phyloP scores from a whole-genome alignment of 2,329 filamentous ascomycete species.

The Zasmidium cellare region DNA sequence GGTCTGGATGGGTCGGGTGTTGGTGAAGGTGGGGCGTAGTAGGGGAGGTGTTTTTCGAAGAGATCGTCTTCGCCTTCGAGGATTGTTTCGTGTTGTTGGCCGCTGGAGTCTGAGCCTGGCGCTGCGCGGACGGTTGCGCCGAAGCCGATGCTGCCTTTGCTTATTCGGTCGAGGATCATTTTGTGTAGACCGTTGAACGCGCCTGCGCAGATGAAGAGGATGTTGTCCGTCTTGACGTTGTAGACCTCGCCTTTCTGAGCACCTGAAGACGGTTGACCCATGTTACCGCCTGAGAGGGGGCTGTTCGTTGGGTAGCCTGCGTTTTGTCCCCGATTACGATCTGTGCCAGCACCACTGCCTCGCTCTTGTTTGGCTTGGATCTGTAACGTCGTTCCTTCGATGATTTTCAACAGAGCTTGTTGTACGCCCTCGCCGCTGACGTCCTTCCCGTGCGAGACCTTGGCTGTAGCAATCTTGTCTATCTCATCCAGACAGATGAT shows the following conservation, averaged over 20 bases:
- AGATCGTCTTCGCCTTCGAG: conserved; percentile 58
- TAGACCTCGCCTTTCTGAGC: conserved; percentile 58
- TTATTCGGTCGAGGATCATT: conserved; percentile 80
- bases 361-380: conserved; percentile 82
- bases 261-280: conserved; percentile 27
- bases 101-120: conserved; percentile 26
- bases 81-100: conserved; percentile 60
- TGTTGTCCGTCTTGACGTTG: conserved; percentile 89
- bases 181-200: conserved; percentile 94
- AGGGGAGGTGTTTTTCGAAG: conserved; percentile 47
- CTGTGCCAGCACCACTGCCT: conserved; percentile 35
- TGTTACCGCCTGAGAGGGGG: conserved; percentile 37
- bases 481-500: conserved; percentile 97
- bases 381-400: conserved; percentile 92
- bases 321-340: conserved; percentile 17
- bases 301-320: conserved; percentile 36
- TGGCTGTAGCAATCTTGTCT: conserved; percentile 91
- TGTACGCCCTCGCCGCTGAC: conserved; percentile 96
- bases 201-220: conserved; percentile 94
- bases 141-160: conserved; percentile 85
- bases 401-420: conserved; percentile 90
- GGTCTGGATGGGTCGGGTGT: conserved; percentile 36
- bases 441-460: conserved; percentile 85
- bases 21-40: conserved; percentile 44
- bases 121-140: conserved; percentile 71